These are phyloP conservation scores for Termitomyces sp. DNA, from an alignment of 768 basidiomycete genomes.

Conservation along the genomic window DNA sequence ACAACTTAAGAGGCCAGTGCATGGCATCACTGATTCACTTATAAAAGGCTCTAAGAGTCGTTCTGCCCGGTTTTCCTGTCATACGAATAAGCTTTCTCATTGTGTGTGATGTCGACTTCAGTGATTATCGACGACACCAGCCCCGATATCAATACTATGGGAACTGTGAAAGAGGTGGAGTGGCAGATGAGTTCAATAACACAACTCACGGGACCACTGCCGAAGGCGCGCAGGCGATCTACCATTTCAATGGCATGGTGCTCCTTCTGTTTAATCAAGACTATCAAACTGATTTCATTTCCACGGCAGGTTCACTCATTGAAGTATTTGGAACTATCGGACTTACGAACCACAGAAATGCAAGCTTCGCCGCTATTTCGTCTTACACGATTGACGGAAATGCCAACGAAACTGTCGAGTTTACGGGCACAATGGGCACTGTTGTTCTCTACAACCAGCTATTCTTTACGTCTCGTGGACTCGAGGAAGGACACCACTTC, in stretches of 20 bases:
- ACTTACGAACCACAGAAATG: neutral
- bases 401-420: neutral
- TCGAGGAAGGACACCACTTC: neutral
- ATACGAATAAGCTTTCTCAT: neutral
- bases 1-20: neutral
- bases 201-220: conserved; percentile 8
- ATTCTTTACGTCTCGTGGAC: neutral
- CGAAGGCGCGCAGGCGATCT: conserved; percentile 4
- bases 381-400: conserved; percentile 5
- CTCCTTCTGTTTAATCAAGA: neutral
- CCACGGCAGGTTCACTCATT: conserved; percentile 3
- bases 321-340: conserved; percentile 12
- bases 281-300: neutral
- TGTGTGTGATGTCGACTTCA: conserved; percentile 12
- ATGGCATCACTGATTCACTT: neutral
- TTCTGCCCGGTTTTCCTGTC: neutral
- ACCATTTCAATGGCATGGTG: conserved; percentile 1
- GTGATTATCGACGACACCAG: conserved; percentile 3
- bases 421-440: neutral
- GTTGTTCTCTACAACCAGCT: neutral
- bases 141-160: neutral
- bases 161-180: neutral
- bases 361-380: conserved; percentile 3
- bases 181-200: neutral
- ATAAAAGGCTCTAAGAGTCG: neutral